Evolutionary conservation across 2,329 filamentous ascomycete species (phyloP), one percentile per base, ranked within the genome.

Genomic region (Colletotrichum truncatum): DNA sequence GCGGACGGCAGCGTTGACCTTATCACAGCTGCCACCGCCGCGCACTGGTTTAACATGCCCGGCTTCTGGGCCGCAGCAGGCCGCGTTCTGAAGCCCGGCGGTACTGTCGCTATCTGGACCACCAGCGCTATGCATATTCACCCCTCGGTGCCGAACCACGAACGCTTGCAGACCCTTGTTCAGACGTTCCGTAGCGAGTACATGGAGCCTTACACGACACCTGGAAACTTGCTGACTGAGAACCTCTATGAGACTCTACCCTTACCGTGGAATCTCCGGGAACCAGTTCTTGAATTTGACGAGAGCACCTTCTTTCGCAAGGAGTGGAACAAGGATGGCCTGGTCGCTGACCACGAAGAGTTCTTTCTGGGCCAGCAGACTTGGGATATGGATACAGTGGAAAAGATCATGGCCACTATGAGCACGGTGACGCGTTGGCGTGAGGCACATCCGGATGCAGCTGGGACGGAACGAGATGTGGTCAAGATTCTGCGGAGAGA

Each of bases 21-120:
- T n/a, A 76, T 87, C 66, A 82, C 79, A 0, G 80, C 81, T 8
- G 82, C 82, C 0, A 84, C 78, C 3, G 81, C 84, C 0, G 84
- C 84, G 0, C 87, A 89, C 72, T 89, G 86, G 86, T 87, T 89
- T 74, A 79, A 88, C 68, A 81, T 87, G 79, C 67, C 75, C 0
- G 57, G 59, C 0, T 88, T 88, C 74, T 88, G 84, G 80, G 49
- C 66, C 3, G 73, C 75, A 0, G 85, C 84, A 0, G 81, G 81
- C 0, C 74, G 74, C 11, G 73, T 83, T 1, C 73, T 89, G 6
- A 81, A 79, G 66, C 83, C 84, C 0, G 82, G 82, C n/a, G 86
- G 86, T 21, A 87, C 79, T 3, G 81, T 88, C 0, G 85, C 84
- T 0, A 59, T 89, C 2, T 88, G 84, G 84, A 75, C 75, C 0